phyloP scores from a whole-genome alignment of 2,329 filamentous ascomycete species.

The Nigrospora sphaerica region DNA sequence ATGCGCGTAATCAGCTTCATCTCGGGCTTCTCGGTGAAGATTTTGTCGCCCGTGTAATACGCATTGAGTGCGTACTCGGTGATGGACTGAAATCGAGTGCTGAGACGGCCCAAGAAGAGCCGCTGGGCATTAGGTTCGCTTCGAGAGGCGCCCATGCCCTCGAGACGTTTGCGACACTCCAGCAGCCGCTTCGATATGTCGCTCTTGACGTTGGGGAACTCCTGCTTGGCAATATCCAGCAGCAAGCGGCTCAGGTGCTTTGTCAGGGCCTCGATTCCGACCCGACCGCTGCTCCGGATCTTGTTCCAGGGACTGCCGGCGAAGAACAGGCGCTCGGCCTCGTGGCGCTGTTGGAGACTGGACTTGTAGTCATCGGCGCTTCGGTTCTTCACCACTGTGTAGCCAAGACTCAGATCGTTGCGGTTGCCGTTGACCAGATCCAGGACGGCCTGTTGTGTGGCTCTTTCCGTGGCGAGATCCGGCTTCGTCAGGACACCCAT shows the following conservation, averaged over 20 bases:
- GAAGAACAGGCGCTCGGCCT: slow-evolving; percentile 26
- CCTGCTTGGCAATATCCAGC: slow-evolving; percentile 24
- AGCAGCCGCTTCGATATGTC: slow-evolving; percentile 18
- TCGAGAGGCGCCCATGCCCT: slow-evolving; percentile 23
- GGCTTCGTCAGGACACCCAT: slow-evolving; percentile 52
- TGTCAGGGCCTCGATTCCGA: slow-evolving; percentile 25
- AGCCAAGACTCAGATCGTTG: slow-evolving; percentile 31
- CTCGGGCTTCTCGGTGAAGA: slow-evolving; percentile 17
- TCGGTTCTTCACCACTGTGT: slow-evolving; percentile 36
- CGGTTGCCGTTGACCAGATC: slow-evolving; percentile 30
- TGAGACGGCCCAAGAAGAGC: slow-evolving; percentile 24
- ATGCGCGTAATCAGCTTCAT: slow-evolving; percentile 31
- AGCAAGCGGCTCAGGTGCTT: slow-evolving; percentile 21
- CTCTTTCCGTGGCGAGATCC: slow-evolving; percentile 37
- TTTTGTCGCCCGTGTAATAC: slow-evolving; percentile 21
- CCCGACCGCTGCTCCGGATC: slow-evolving; percentile 6
- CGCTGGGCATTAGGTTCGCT: slow-evolving; percentile 22
- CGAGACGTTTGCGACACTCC: slow-evolving; percentile 7
- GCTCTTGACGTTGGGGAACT: slow-evolving; percentile 21
- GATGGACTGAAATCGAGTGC: slow-evolving; percentile 16
- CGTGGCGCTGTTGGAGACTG: slow-evolving; percentile 13
- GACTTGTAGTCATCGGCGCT: slow-evolving; percentile 29
- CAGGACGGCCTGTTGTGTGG: slow-evolving; percentile 23
- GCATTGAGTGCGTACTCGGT: slow-evolving; percentile 25
- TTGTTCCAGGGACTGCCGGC: slow-evolving; percentile 19